phyloP scores from a whole-genome alignment of 2,329 filamentous ascomycete genomes.

The Xylariaceae sp. region DNA sequence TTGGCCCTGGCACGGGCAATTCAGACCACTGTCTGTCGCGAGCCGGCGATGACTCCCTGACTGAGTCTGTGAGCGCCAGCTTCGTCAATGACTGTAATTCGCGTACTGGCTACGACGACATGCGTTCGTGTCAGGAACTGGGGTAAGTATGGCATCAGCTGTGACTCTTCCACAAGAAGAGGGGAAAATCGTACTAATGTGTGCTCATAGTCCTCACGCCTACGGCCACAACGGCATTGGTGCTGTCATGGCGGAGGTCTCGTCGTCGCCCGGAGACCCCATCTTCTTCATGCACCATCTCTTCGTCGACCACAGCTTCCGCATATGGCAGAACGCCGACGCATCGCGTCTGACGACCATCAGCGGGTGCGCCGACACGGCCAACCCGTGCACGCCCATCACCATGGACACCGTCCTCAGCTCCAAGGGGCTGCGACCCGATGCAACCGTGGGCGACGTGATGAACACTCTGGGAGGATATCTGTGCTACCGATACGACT shows the following conservation, averaged over 20 bases:
- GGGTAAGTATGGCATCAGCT: conserved; percentile 22
- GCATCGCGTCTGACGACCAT: conserved; percentile 22
- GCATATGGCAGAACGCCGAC: conserved; percentile 29
- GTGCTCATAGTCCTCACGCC: conserved; percentile 26
- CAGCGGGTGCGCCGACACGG: conserved; percentile 23
- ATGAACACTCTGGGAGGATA: conserved; percentile 25
- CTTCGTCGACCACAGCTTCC: conserved; percentile 31
- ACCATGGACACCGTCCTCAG: conserved; percentile 22
- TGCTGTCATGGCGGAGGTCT: conserved; percentile 31
- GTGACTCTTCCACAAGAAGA: not conserved
- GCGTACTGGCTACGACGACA: conserved; percentile 24
- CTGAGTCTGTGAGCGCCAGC: conserved; percentile 23
- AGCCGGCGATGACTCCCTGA: conserved; percentile 28
- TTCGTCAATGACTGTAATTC: conserved; percentile 30
- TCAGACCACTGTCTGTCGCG: conserved; percentile 29
- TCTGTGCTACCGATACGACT: conserved; percentile 29
- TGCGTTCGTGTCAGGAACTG: conserved; percentile 28
- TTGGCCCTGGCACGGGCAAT: conserved; percentile 25
- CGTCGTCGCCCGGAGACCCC: conserved; percentile 30
- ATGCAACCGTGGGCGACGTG: conserved; percentile 20
- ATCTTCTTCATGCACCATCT: conserved; percentile 32
- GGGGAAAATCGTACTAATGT: not conserved
- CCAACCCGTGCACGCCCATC: conserved; percentile 23
- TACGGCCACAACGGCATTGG: conserved; percentile 33
- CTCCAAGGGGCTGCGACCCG: conserved; percentile 22